Conservation (phyloP, 345 rosid species). For the Erucastrum elatum region DNA sequence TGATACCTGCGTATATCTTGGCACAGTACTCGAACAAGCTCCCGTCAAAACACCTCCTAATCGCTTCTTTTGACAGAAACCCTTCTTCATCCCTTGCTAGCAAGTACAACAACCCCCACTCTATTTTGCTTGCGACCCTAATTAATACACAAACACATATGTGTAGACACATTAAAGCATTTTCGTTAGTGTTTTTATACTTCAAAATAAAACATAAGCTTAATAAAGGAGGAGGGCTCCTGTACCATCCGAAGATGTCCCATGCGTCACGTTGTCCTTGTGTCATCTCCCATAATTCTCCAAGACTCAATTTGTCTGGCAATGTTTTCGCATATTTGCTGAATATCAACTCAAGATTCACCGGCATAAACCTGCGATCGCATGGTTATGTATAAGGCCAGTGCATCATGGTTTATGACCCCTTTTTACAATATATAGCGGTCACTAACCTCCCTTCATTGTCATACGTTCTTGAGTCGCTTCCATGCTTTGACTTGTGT, state of each 20-base stretch:
- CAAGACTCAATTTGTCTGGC: constrained; percentile 60
- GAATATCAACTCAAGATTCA: constrained; percentile 60
- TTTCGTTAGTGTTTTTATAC: not conserved
- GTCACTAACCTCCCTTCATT: constrained; percentile 68
- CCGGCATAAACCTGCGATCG: constrained; percentile 56
- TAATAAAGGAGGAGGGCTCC: not conserved
- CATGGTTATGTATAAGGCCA: not conserved
- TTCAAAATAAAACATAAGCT: not conserved
- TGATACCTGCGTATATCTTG: constrained; percentile 43
- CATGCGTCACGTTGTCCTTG: constrained; percentile 58
- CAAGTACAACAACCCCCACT: constrained; percentile 65
- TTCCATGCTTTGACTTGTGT: constrained; percentile 81
- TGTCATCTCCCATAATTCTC: constrained; percentile 84
- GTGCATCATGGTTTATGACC: not conserved
- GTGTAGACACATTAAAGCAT: not conserved
- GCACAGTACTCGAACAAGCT: constrained; percentile 83
- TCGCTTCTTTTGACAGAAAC: constrained; percentile 74
- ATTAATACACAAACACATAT: not conserved
- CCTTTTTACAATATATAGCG: not conserved
- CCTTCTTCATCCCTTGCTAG: constrained; percentile 84
- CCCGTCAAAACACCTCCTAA: constrained; percentile 74
- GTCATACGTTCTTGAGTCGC: constrained; percentile 69
- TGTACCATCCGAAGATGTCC: constrained; percentile 74
- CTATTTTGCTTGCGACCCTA: constrained; percentile 62
- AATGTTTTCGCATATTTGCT: constrained; percentile 78